These are phyloP conservation scores for Adansonia digitata DNA, from an alignment of 345 rosid genomes.

Conservation along the genomic window DNA sequence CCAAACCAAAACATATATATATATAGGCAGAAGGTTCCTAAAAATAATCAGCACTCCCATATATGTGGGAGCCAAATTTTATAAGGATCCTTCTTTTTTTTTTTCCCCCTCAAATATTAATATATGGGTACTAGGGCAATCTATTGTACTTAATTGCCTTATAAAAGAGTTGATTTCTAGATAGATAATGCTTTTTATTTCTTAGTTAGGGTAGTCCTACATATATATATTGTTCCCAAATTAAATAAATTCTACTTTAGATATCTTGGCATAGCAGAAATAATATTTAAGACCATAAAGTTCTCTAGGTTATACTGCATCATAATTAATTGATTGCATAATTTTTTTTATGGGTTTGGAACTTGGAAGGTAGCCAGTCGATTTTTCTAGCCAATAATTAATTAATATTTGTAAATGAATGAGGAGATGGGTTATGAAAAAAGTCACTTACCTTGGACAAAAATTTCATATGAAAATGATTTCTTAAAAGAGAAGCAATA, in stretches of 20 bases:
- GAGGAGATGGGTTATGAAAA: background rate
- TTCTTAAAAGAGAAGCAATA: background rate
- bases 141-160: conserved; percentile 9
- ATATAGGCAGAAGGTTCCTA: conserved; percentile 11
- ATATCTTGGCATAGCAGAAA: background rate
- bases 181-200: conserved; percentile 12
- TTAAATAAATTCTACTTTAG: background rate
- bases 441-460: background rate
- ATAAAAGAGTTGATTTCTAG: conserved; percentile 2
- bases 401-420: background rate
- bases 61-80: conserved; percentile 26
- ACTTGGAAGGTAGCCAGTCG: background rate
- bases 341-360: background rate
- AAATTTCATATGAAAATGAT: background rate
- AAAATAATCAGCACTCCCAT: conserved; percentile 28
- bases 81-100: background rate
- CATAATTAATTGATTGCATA: background rate
- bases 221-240: background rate
- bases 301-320: background rate
- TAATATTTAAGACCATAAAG: background rate
- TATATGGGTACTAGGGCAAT: background rate
- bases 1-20: background rate
- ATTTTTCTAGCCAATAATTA: background rate
- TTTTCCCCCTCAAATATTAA: background rate
- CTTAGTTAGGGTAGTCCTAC: background rate